Evolutionary conservation across 2,329 filamentous ascomycete genomes (phyloP).

Genomic region (Fusarium austroafricanum): DNA sequence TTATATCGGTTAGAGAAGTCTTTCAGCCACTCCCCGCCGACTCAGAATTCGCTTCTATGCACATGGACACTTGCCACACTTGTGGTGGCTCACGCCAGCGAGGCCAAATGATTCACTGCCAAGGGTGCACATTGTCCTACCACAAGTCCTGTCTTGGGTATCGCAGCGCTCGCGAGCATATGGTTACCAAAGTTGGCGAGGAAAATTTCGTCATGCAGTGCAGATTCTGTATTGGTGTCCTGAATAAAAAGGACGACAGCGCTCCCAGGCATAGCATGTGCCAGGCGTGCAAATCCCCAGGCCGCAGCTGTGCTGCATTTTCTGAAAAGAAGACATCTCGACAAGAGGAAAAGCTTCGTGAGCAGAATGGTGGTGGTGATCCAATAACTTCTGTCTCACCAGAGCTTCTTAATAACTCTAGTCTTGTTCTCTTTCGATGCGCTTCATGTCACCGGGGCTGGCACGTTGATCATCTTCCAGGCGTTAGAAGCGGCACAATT

Average conservation of each 20-base stretch:
- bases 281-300: constrained; percentile 73
- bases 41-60: constrained; percentile 75
- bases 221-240: constrained; percentile 79
- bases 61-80: constrained; percentile 77
- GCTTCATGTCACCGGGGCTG: constrained; percentile 79
- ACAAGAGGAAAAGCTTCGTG: constrained; percentile 85
- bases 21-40: constrained; percentile 73
- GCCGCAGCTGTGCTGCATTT: constrained; percentile 79
- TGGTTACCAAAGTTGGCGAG: constrained; percentile 85
- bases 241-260: constrained; percentile 73
- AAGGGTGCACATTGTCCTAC: constrained; percentile 87
- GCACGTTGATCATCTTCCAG: constrained; percentile 85
- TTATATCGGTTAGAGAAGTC: constrained; percentile 75
- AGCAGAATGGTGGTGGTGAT: constrained; percentile 82
- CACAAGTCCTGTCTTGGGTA: constrained; percentile 86
- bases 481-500: constrained; percentile 51
- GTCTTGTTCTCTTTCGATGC: constrained; percentile 87
- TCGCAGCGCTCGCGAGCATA: constrained; percentile 80
- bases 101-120: constrained; percentile 84
- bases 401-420: constrained; percentile 76
- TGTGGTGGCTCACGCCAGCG: constrained; percentile 65
- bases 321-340: constrained; percentile 76
- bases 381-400: constrained; percentile 74
- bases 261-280: constrained; percentile 80
- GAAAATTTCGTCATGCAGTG: constrained; percentile 90